A percentile compares a stretch with the other conserved stretches of the same genome.
phyloP scores from a whole-genome alignment of 345 rosid genomes.

The Brassica cretica region DNA sequence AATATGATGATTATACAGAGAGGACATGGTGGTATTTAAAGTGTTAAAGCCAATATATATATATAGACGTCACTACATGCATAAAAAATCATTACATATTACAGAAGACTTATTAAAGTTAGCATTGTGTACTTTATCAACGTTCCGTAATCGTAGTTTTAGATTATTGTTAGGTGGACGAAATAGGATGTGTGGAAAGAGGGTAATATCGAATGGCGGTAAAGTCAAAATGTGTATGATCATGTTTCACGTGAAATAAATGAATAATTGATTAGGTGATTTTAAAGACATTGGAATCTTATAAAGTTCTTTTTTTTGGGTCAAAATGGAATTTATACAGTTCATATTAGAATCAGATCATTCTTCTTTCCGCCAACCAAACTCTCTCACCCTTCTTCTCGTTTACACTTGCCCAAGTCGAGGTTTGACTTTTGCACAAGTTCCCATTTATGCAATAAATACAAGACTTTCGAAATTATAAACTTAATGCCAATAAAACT shows the following conservation, averaged over 20 bases:
- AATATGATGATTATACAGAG: not conserved
- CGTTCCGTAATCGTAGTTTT: not conserved
- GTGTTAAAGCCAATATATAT: not conserved
- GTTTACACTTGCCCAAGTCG: not conserved
- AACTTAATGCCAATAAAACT: not conserved
- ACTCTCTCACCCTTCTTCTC: not conserved
- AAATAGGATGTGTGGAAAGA: slow-evolving; percentile 2
- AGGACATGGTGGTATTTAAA: not conserved
- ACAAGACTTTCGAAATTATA: not conserved
- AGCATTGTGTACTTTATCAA: not conserved
- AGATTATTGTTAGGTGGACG: not conserved
- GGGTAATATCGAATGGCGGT: not conserved
- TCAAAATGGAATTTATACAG: not conserved
- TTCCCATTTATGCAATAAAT: not conserved
- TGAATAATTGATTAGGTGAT: not conserved
- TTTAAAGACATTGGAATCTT: not conserved
- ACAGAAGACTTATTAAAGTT: not conserved
- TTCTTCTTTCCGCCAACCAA: slow-evolving; percentile 14
- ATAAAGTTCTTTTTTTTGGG: too few relatives aligned
- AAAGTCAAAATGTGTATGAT: slow-evolving; percentile 19
- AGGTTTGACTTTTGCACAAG: not conserved
- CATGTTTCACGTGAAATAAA: slow-evolving; percentile 2
- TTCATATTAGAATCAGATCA: not conserved
- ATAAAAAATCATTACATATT: not conserved
- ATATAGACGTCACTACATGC: not conserved